Conservation (phyloP, 1,284 basidiomycete genomes). For the Pyrrhoderma noxium region DNA sequence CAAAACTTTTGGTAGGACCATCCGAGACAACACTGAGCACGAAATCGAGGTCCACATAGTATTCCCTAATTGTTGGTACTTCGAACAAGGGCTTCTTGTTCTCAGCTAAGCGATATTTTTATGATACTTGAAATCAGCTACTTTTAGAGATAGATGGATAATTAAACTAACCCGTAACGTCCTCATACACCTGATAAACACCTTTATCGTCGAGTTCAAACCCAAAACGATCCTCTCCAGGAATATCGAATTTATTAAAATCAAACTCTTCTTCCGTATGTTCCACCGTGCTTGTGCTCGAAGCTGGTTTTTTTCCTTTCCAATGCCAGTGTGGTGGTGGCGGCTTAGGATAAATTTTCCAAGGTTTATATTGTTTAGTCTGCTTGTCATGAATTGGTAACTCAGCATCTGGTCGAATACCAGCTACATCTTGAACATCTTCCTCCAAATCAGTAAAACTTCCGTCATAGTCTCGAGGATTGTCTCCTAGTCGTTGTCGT, state of each 20-base stretch:
- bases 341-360: conserved; percentile 86
- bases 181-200: conserved; percentile 76
- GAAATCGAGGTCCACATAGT: conserved; percentile 95
- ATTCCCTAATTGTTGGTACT: conserved; percentile 86
- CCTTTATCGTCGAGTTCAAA: conserved; percentile 81
- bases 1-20: conserved; percentile 94
- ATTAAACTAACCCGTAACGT: conserved; percentile 30
- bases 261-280: conserved; percentile 51
- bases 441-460: conserved; percentile 54
- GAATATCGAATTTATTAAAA: conserved; percentile 65
- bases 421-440: conserved; percentile 54
- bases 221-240: conserved; percentile 47
- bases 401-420: conserved; percentile 51
- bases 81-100: conserved; percentile 60
- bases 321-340: conserved; percentile 94
- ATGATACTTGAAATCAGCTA: too few relatives aligned
- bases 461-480: conserved; percentile 84
- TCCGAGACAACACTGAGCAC: conserved; percentile 81
- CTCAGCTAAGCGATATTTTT: conserved; percentile 22
- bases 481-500: conserved; percentile 83
- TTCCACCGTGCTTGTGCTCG: conserved; percentile 34
- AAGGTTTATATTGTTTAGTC: conserved; percentile 40
- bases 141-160: conserved; percentile 1
- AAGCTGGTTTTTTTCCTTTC: conserved; percentile 46
- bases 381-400: conserved; percentile 23